Evolutionary conservation across 202 grass and related monocot species (phyloP), one percentile per base, ranked within the genome.

Genomic region (Panicum virgatum): DNA sequence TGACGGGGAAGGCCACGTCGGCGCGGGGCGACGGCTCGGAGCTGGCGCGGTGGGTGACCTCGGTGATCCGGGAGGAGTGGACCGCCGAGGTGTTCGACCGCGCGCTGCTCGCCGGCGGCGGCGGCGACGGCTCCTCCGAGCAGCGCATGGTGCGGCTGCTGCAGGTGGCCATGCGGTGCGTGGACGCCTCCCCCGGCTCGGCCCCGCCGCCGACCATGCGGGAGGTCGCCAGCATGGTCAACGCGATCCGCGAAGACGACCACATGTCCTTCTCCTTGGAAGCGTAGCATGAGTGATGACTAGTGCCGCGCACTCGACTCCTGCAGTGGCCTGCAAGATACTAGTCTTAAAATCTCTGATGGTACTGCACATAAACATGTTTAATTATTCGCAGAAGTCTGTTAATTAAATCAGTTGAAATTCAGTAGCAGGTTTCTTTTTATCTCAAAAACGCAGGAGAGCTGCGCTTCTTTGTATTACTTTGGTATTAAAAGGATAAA

Each of bases 71-170:
- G 20, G 88, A 91, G 81, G 92, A 94, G 88, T 94, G 92, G 92
- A 94, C 92, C 1, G 88, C 84, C 51, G 92, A 94, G 80, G 86
- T 94, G 60, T 89, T 94, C 77, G 83, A 94, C 80, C 87, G 87
- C 66, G 53, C 26, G n/a, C 76, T 94, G 71, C 60, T 91, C 80
- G 66, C 87, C 34, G 80, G 54, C 10, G 69, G 46, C 26, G 27
- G 14, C 60, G 60, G 84, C 19, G 66, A 18, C 52, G 80, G 69
- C 15, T 69, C 82, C 39, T 73, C 45, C 44, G 79, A 88, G 72
- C 76, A 89, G 71, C 75, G 83, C 61, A 82, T 91, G 92, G 83
- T 94, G 39, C 76, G 66, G 30, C 46, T 91, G 46, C 83, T 94
- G 26, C 86, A 94, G 80, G 67, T 94, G 37, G 88, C 83, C 13